phyloP scores from a whole-genome alignment of 2,329 filamentous ascomycete species.

The Neoascochyta sp. region DNA sequence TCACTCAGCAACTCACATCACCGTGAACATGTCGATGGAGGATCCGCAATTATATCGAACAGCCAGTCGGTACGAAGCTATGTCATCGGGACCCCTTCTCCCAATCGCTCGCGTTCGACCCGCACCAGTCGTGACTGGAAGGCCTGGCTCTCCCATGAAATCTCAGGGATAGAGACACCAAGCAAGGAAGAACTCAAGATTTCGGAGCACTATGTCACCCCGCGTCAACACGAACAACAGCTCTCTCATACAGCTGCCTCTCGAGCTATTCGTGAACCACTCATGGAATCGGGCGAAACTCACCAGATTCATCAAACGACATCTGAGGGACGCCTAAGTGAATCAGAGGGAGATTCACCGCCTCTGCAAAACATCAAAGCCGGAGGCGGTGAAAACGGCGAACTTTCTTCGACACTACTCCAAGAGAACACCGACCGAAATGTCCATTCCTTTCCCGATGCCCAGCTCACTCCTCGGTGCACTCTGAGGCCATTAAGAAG shows the following conservation, averaged over 20 bases:
- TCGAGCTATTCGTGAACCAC: constrained; percentile 9
- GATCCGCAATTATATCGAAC: constrained; percentile 44
- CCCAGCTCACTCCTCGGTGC: no score
- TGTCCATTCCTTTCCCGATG: neutral
- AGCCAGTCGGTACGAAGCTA: constrained; percentile 46
- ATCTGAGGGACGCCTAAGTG: no score
- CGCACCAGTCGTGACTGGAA: constrained; percentile 46
- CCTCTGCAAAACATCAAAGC: constrained; percentile 1
- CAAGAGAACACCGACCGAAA: neutral
- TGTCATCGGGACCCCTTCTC: constrained; percentile 33
- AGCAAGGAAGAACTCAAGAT: constrained; percentile 30
- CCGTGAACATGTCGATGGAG: constrained; percentile 10
- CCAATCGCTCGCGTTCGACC: constrained; percentile 16
- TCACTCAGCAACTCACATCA: constrained; percentile 18
- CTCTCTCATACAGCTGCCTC: no score
- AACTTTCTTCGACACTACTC: neutral
- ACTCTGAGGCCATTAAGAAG: no score
- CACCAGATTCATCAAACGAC: constrained; percentile 18
- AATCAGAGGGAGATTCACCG: constrained; percentile 8
- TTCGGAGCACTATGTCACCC: constrained; percentile 17
- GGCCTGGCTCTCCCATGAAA: constrained; percentile 46
- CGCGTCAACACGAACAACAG: constrained; percentile 15
- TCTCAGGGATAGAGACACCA: constrained; percentile 35
- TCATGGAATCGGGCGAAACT: constrained; percentile 31
- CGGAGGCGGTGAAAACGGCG: neutral